Evolutionary conservation across 2,329 filamentous ascomycete species (phyloP), one percentile per base, ranked within the genome.

Genomic region (Penicillium brasilianum): DNA sequence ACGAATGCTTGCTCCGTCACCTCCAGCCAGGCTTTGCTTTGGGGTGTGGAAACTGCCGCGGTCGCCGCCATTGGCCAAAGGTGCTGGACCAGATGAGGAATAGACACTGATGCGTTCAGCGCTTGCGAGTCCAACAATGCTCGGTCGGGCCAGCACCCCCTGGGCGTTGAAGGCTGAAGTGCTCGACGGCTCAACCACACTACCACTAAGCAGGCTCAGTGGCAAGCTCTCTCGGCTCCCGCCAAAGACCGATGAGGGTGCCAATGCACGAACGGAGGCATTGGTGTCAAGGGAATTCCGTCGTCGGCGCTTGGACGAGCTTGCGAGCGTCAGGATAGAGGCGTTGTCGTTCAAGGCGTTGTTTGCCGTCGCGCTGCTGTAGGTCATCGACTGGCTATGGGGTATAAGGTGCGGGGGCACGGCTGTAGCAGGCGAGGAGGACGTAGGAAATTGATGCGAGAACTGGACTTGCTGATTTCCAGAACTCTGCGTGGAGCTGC

Each of bases 31-130:
- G 50, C 57, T 66, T 54, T 82, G 82, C 70, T 81, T 86, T 61
- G 87, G 87, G 30, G 90, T 87, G 71, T 96, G 94, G 64, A 90
- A 86, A 76, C 91, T 96, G 74, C 90, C 94, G 52, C 93, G 85
- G 71, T 97, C 93, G 60, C 89, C 90, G 7, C 85, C 81, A 8
- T 91, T 85, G 3, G 50, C 60, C 13, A 74, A 52, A 7, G 89
- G 88, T 0, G 85, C 85, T 4, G 87, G 82, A 14, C 90, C 90
- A 0, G 89, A 88, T 0, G 88, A 84, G 0, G 90, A 93, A 78
- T 97, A 97, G 55, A 97, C 78, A 67, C 85, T 88, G 11, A 84
- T 83, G 6, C 87, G 82, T 71, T 89, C 87, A 16, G 84, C 80
- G 58, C 82, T 85, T 6, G 84, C 82, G 36, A 85, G 79, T 0